Conservation (phyloP, 805 yeast genomes). For the Schizosaccharomyces japonicus region DNA sequence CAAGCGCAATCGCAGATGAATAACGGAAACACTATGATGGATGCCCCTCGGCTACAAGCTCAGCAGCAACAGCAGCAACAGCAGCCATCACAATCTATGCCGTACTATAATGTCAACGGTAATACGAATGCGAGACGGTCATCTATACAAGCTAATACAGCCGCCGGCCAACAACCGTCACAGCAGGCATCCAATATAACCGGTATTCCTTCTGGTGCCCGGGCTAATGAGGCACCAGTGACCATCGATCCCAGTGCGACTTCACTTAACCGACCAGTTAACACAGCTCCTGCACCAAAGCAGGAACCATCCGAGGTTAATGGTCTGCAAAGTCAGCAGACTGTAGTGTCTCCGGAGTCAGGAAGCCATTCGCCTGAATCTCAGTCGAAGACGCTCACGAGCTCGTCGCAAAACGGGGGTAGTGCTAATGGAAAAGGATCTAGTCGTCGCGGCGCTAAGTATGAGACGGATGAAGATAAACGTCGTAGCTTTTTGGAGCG, state of each 20-base stretch:
- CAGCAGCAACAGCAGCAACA: constrained; percentile 7
- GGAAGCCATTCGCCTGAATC: not conserved
- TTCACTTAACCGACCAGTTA: not conserved
- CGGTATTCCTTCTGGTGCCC: not conserved
- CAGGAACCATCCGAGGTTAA: not conserved
- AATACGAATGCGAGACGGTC: not conserved
- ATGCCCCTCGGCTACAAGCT: no score
- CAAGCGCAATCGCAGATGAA: constrained; percentile 8
- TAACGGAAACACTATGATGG: no score
- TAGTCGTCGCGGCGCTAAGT: constrained; percentile 20
- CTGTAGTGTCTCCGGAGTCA: not conserved
- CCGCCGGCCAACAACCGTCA: not conserved
- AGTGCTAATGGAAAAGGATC: constrained; percentile 13
- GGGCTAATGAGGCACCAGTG: not conserved
- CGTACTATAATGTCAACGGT: not conserved
- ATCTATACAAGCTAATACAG: not conserved
- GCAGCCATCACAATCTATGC: constrained; percentile 7
- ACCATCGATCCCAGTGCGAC: not conserved
- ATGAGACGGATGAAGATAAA: constrained; percentile 50
- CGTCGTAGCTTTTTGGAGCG: constrained; percentile 61
- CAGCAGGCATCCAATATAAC: not conserved
- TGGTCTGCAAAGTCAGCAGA: not conserved
- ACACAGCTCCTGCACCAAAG: not conserved
- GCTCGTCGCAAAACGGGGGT: no score
- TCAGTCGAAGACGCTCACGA: not conserved